Percentiles rank a stretch among this genome's conserved stretches.
phyloP scores from a whole-genome alignment of 1,284 basidiomycete genomes.

The Heimioporus retisporus region DNA sequence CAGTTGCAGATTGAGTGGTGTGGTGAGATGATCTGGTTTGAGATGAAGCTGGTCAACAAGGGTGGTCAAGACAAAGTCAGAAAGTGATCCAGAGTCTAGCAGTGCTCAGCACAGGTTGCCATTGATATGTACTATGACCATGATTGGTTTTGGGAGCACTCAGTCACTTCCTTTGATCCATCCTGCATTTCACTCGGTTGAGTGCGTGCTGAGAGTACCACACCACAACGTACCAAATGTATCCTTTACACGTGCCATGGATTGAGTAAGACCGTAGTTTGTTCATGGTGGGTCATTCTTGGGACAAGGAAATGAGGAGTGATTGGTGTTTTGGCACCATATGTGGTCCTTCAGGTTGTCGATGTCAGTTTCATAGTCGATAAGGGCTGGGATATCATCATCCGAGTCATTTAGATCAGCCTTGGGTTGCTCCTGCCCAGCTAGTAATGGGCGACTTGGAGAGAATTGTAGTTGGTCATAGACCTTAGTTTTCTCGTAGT shows the following conservation, averaged over 20 bases:
- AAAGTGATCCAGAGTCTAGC: conserved; percentile 48
- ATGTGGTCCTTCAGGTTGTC: no score
- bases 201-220: neutral
- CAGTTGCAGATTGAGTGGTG: conserved; percentile 44
- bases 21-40: conserved; percentile 23
- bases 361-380: no score
- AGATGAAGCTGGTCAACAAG: conserved; percentile 48
- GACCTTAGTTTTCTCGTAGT: no score
- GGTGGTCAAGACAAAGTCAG: conserved; percentile 51
- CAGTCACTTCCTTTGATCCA: conserved; percentile 9
- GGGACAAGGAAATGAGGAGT: neutral
- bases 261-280: neutral
- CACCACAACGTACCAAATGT: neutral
- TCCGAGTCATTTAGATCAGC: neutral
- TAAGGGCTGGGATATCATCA: neutral
- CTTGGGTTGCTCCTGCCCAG: no score
- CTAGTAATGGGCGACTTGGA: no score
- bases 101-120: conserved; percentile 43
- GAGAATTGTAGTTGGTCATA: no score
- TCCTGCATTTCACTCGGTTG: conserved; percentile 23
- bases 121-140: conserved; percentile 44
- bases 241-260: neutral
- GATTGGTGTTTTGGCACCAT: no score
- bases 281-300: no score
- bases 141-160: conserved; percentile 43